Conservation (phyloP, 768 basidiomycete genomes). For the Lactarius sanguifluus region DNA sequence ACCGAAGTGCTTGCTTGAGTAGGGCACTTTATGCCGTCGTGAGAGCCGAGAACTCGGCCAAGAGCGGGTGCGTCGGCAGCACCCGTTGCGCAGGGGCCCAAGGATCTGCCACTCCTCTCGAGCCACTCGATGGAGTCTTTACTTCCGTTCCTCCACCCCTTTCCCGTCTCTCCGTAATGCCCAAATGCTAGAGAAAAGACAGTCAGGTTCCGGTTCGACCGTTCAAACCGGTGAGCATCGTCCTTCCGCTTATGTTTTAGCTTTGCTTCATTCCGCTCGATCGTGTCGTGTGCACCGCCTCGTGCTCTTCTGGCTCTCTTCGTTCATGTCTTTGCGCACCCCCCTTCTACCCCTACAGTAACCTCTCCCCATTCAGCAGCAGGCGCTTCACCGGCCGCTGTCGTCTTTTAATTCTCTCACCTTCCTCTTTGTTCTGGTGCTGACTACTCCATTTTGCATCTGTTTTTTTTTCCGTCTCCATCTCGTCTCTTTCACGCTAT, state of each 20-base stretch:
- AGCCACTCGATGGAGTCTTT: too few relatives aligned
- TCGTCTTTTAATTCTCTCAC: neutral
- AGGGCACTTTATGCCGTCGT: neutral
- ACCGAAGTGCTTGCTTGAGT: neutral
- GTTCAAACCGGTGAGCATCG: conserved; percentile 4
- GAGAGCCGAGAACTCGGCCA: neutral
- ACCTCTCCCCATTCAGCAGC: neutral
- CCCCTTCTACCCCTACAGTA: too few relatives aligned
- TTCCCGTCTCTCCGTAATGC: neutral
- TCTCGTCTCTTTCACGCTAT: neutral
- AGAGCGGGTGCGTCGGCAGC: neutral
- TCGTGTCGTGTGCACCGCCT: conserved; percentile 3
- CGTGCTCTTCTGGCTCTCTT: neutral
- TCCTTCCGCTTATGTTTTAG: neutral
- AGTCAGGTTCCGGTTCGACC: neutral
- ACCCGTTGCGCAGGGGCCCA: neutral
- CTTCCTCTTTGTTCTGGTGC: conserved; percentile 32
- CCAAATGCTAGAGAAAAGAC: conserved; percentile 15
- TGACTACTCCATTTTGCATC: conserved; percentile 12
- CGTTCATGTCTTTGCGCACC: neutral
- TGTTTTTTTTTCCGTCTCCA: neutral
- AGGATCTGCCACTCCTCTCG: too few relatives aligned
- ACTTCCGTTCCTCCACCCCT: neutral
- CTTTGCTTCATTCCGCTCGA: neutral
- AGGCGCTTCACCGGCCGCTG: neutral